phyloP scores from a whole-genome alignment of 148 eudicot genomes.

The Beta vulgaris region DNA sequence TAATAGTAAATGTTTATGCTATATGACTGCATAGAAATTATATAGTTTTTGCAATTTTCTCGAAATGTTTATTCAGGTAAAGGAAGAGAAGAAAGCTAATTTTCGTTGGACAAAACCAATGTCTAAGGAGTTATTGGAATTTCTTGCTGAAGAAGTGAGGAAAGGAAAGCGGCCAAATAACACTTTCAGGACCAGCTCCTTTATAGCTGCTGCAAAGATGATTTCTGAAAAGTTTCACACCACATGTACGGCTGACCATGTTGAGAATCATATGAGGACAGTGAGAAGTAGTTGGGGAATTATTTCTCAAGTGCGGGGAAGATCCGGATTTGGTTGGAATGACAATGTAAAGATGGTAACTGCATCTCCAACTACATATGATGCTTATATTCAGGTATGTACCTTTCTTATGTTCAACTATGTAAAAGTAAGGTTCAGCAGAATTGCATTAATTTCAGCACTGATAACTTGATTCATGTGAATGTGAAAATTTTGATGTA shows the following conservation, averaged over 20 bases:
- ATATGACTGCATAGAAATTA: too few species aligned
- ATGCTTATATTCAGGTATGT: background rate
- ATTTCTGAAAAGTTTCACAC: background rate
- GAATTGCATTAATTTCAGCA: too few species aligned
- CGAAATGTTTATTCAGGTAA: background rate
- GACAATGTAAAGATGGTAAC: background rate
- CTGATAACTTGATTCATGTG: too few species aligned
- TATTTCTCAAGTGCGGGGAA: background rate
- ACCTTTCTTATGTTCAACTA: too few species aligned
- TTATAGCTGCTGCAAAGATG: background rate
- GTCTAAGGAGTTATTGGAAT: too few species aligned
- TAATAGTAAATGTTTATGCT: too few species aligned
- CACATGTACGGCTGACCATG: background rate
- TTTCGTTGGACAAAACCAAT: too few species aligned
- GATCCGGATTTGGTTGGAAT: background rate
- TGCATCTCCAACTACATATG: background rate
- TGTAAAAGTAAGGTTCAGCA: too few species aligned
- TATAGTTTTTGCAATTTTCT: too few species aligned
- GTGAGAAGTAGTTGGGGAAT: background rate
- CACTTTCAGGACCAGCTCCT: conserved; percentile 1
- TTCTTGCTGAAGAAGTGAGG: background rate
- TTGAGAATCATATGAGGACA: background rate
- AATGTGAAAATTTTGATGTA: too few species aligned
- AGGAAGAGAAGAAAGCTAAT: too few species aligned
- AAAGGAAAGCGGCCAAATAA: background rate